These are phyloP conservation scores for Gynochthodes officinalis DNA, from an alignment of 257 asterid species.

Conservation along the genomic window DNA sequence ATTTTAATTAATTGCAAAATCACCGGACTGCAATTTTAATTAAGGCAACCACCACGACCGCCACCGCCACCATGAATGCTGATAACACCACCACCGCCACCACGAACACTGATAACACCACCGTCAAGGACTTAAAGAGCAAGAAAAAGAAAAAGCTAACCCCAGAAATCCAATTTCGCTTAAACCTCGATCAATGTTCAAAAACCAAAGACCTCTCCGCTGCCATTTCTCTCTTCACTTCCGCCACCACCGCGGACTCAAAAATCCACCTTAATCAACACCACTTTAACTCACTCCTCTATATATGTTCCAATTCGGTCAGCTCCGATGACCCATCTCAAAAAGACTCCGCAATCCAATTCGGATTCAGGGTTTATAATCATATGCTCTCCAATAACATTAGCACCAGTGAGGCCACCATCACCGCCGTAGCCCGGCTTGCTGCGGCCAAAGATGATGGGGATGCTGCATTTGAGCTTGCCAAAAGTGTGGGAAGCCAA, in stretches of 20 bases:
- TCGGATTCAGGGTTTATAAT: constrained; percentile 63
- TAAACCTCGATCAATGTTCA: constrained; percentile 61
- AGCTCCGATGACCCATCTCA: constrained; percentile 36
- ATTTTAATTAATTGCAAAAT: no score
- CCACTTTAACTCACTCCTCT: constrained; percentile 78
- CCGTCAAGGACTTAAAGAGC: constrained; percentile 1
- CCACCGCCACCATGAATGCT: background rate
- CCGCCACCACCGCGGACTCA: constrained; percentile 36
- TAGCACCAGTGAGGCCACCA: constrained; percentile 76
- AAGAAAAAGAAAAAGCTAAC: constrained; percentile 60
- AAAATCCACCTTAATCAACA: constrained; percentile 42
- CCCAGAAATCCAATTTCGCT: constrained; percentile 77
- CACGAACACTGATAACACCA: constrained; percentile 48
- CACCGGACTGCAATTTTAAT: no score
- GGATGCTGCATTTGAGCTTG: constrained; percentile 71
- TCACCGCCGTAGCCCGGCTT: constrained; percentile 72
- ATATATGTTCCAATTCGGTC: constrained; percentile 68
- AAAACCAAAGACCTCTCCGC: constrained; percentile 63
- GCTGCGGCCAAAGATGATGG: constrained; percentile 85
- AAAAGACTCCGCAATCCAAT: constrained; percentile 54
- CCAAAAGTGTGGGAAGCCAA: constrained; percentile 51
- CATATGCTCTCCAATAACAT: constrained; percentile 31
- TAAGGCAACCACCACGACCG: no score
- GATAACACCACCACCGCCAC: constrained; percentile 19
- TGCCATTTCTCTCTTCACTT: constrained; percentile 69